These are phyloP conservation scores for Saturnispora mendoncae DNA, from an alignment of 805 yeast species.

Conservation along the genomic window DNA sequence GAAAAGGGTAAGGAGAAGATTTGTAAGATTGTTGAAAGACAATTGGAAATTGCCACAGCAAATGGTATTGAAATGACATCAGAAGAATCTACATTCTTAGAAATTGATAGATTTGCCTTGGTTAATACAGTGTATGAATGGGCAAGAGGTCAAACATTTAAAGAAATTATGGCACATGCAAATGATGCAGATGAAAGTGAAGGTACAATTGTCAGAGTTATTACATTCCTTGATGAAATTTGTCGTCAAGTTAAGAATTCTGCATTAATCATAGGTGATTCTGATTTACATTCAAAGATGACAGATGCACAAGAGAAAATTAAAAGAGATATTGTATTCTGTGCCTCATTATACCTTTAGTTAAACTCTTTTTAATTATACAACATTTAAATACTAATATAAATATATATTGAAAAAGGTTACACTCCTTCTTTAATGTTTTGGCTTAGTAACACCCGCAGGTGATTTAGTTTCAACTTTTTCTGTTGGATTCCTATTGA, in stretches of 20 bases:
- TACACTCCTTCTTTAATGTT: background rate
- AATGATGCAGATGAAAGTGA: slow-evolving; percentile 63
- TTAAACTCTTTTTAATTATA: background rate
- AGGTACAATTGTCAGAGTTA: slow-evolving; percentile 94
- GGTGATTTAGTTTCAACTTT: slow-evolving; percentile 8
- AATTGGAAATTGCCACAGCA: slow-evolving; percentile 51
- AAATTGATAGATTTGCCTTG: slow-evolving; percentile 77
- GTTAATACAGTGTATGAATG: slow-evolving; percentile 95
- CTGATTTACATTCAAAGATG: slow-evolving; percentile 83
- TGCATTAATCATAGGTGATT: slow-evolving; percentile 89
- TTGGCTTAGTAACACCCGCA: slow-evolving; percentile 12
- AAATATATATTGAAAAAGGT: background rate
- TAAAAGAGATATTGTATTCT: slow-evolving; percentile 93
- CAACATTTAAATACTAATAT: too few species aligned
- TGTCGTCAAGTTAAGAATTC: slow-evolving; percentile 93
- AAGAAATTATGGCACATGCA: slow-evolving; percentile 82
- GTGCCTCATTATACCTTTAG: slow-evolving; percentile 84
- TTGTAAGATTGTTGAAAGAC: slow-evolving; percentile 55
- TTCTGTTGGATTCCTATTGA: slow-evolving; percentile 13
- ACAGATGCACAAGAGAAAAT: slow-evolving; percentile 86
- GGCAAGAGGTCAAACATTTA: slow-evolving; percentile 92
- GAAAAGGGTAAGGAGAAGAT: slow-evolving; percentile 64
- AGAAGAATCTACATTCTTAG: slow-evolving; percentile 80
- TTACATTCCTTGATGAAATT: slow-evolving; percentile 86
- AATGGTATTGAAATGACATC: slow-evolving; percentile 68